Base-by-base conservation (phyloP, 1,139 yeast species). In the Yamadazyma triangularis region DNA sequence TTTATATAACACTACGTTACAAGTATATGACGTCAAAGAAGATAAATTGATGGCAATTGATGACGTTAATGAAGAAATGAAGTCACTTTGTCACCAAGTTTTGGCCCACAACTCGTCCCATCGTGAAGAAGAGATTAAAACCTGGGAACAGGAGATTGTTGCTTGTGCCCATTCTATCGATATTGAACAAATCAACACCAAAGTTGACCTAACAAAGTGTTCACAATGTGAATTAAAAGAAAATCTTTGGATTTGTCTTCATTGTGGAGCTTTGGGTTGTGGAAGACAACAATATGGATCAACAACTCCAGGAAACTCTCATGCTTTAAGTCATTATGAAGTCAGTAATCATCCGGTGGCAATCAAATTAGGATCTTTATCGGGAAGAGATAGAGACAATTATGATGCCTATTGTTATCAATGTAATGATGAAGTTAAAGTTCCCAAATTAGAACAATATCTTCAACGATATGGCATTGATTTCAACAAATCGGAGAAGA, bases 221-320 rank as follows among this genome's bases (percentile, higher is more conserved):
- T 42, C 57, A 3, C 60, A 61, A 13, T 87, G 96, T 58, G 77
- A 73, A 0, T 62, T 77, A n/a, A 51, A 59, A 8, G 79, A 78
- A 18, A 86, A 86, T 53, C 60, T 88, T 16, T 89, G 97, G 97
- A 80, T 87, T 8, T 89, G 97, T 56, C 62, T 89, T 23, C 77
- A 86, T 11, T 89, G 97, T 61, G 96, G 97, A 0, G 75, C 78
- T 40, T 66, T 87, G 18, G 96, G 96, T 0, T 89, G 97, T 60
- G 94, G 95, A 10, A 70, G 99, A 42, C 79, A 79, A 23, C 98
- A 91, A 55, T 86, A 84, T 49, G 98, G 97, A 20, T 62, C 70
- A 10, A 80, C 87, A n/a, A 76, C 87, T 19, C 79, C 85, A 15
- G 99, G 99, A 4, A 79, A 89, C 48, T 81, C 95, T 0, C 98